Base-by-base conservation (phyloP, 2,329 filamentous ascomycete species). In the Talaromyces sp. region DNA sequence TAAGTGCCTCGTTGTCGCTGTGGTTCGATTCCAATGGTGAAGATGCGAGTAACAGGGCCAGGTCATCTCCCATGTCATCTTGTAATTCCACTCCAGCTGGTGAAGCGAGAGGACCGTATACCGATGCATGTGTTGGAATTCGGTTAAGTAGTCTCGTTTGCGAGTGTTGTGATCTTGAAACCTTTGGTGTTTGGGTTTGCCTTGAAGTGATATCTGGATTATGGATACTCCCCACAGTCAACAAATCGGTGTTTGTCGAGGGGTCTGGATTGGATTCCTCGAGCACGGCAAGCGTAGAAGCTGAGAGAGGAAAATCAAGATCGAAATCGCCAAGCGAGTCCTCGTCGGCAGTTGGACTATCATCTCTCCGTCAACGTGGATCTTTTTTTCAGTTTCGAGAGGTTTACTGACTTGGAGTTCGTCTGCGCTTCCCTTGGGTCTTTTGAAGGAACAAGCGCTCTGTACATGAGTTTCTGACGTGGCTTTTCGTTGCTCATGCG, bases 381-480 rank as follows among this genome's bases (percentile, higher is more conserved):
- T 56, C 15, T 50, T 36, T 55, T 60, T 43, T 55, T 58, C 43
- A 54, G 13, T 54, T 53, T 60, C 43, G 53, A 57, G 31, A 58
- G 51, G 67, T 62, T 57, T 70, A 73, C 70, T 71, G 60, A 72
- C 70, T 67, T 64, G 57, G 62, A 55, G 10, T 53, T 57, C 46
- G 37, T 33, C 35, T 48, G 63, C 43, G n/a, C 52, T 48, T 62
- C 56, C 17, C 55, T 50, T 15, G 48, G 10, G 43, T 55, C 43
- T 41, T 45, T 58, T 17, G 45, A 22, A 9, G 71, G 70, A 21
- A 75, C 60, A 33, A 75, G 61, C 21, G 71, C 73, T 54, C 66
- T 67, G 60, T 76, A 78, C 69, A 78, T 74, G 31, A 78, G 58
- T 58, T 77, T 78, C n/a, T 65, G 72, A 13, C 75, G 72, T 7